Evolutionary conservation across 306 rosid species (phyloP).

Genomic region (Pachyrhizus erosus): DNA sequence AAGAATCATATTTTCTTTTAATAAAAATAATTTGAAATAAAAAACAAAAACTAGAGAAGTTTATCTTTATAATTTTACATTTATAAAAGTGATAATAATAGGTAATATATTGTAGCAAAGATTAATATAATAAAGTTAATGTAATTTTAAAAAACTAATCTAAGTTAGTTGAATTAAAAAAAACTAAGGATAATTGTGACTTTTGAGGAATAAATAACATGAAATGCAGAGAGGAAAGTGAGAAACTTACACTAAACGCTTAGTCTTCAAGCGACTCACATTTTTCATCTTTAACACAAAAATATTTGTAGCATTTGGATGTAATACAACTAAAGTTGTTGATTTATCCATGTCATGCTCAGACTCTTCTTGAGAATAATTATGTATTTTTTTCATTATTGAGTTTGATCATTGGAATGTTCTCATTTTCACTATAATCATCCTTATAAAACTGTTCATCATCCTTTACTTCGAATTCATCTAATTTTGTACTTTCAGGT

Average conservation of each 20-base stretch:
- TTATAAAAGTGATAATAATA: too few species aligned
- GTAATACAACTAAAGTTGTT: slow-evolving; percentile 45
- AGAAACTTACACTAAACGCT: slow-evolving; percentile 70
- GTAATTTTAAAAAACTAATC: background rate
- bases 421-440: slow-evolving; percentile 23
- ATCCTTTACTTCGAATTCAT: background rate
- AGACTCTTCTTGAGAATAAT: background rate
- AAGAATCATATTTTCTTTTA: too few species aligned
- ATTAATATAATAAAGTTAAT: background rate
- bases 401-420: slow-evolving; percentile 36
- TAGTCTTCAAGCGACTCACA: slow-evolving; percentile 62
- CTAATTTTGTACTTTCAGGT: background rate
- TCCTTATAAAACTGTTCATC: slow-evolving; percentile 48
- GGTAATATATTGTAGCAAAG: background rate
- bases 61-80: too few species aligned
- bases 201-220: too few species aligned
- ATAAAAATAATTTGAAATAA: too few species aligned
- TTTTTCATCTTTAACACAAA: slow-evolving; percentile 53
- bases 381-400: background rate
- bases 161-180: too few species aligned
- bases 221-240: background rate
- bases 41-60: too few species aligned
- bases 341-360: slow-evolving; percentile 35
- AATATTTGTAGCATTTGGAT: slow-evolving; percentile 21
- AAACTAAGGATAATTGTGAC: too few species aligned